A percentile compares a stretch with the other conserved stretches of the same genome.
These are phyloP conservation scores for Liquidambar formosana DNA, from an alignment of 164 flowering plant species.

Conservation along the genomic window DNA sequence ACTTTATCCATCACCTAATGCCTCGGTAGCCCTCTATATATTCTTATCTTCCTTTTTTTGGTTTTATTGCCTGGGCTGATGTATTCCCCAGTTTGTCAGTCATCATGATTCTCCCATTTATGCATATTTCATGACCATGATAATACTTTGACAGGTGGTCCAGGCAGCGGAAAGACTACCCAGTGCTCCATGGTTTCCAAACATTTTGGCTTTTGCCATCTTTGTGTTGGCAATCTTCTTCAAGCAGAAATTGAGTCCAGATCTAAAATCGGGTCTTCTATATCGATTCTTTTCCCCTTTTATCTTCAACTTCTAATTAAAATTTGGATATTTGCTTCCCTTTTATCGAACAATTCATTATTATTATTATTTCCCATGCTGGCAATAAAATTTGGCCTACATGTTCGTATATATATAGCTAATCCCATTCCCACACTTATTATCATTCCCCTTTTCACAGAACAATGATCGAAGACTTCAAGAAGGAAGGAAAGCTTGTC, in stretches of 20 bases:
- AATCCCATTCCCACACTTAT: background rate
- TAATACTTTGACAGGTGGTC: constrained; percentile 37
- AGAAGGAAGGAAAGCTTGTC: constrained; percentile 48
- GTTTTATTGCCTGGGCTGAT: background rate
- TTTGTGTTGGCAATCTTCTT: constrained; percentile 50
- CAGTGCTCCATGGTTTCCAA: constrained; percentile 39
- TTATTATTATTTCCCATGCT: background rate
- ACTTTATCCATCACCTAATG: no score
- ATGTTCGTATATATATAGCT: no score
- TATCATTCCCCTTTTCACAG: constrained; percentile 17
- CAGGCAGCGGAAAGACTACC: constrained; percentile 54
- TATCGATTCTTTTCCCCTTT: background rate
- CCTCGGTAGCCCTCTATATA: no score
- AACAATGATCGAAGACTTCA: constrained; percentile 43
- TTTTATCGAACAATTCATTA: no score
- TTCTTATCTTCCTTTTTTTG: no score
- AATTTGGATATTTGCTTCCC: background rate
- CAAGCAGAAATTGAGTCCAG: constrained; percentile 43
- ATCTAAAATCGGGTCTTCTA: constrained; percentile 39
- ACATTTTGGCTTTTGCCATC: constrained; percentile 43
- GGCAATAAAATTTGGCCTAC: background rate
- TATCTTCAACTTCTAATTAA: background rate
- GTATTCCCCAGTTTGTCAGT: background rate
- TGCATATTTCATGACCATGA: background rate
- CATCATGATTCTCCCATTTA: background rate